Base-by-base conservation (phyloP, 352 stramenopile species). In the Globisporangium carolinianum region DNA sequence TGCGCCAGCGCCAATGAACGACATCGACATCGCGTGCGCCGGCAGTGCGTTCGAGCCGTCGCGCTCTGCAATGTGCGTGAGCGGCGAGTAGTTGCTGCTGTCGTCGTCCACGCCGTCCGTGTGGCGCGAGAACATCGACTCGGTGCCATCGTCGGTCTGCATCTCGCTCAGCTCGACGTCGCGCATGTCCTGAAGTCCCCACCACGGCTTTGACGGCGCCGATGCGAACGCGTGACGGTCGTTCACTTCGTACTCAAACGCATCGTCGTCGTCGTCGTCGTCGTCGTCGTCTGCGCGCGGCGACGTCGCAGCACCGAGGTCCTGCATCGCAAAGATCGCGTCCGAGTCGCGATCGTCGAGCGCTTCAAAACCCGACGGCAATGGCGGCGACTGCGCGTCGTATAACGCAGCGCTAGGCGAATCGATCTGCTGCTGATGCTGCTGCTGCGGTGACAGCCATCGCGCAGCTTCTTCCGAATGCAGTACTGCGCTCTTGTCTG, bases 121-220 rank as follows among this genome's bases (percentile, higher is more conserved):
- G 36, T 69, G 76, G 8, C 87, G 76, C 11, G 79, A 90, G 55
- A 89, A 90, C 6, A 67, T 73, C 39, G 79, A 89, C 18, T 69
- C 79, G 0, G 82, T 92, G 39, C 45, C 45, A 5, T 83, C 79
- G 61, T 91, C 82, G 0, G 82, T 92, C 51, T 92, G 82, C 6
- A 88, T 46, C 37, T 92, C 82, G 48, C 82, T 92, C 11, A 90
- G 67, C 48, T 90, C 82, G 47, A 89, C 71, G 35, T 90, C 82
- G 17, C 24, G 61, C 18, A 53, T 51, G 17, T 71, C 68, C 24
- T 86, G 60, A 61, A 84, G 79, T 2, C 76, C 75, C 79, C 80
- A 92, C 78, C 76, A 90, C 55, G 89, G 84, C 57, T 89, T 87
- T 9, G 76, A 84, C 12, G 73, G 87, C 1, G 72, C 76, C 15